Conservation (phyloP, 805 yeast genomes). For the Lipomyces lipofer region DNA sequence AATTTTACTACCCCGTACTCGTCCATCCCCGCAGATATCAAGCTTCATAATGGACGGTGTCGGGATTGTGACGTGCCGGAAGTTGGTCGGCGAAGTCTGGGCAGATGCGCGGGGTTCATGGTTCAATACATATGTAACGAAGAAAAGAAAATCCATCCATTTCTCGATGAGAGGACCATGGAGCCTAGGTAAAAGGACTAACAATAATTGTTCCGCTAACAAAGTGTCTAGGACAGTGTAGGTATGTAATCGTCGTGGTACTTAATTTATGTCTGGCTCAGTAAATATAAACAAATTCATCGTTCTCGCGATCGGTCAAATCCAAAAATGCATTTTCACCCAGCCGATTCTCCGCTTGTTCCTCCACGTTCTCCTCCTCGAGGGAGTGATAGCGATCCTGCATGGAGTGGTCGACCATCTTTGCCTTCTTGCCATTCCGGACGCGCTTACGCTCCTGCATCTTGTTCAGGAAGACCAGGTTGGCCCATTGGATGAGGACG, state of each 20-base stretch:
- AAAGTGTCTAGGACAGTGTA: background rate
- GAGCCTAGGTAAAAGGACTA: too few species aligned
- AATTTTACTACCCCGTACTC: too few species aligned
- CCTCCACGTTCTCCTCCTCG: background rate
- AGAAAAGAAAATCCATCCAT: too few species aligned
- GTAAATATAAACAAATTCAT: slow-evolving; percentile 33
- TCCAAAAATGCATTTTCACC: slow-evolving; percentile 22
- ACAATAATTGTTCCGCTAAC: background rate
- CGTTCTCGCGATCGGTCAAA: slow-evolving; percentile 26
- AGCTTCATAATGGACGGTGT: too few species aligned
- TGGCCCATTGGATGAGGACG: slow-evolving; percentile 1
- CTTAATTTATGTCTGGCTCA: slow-evolving; percentile 18
- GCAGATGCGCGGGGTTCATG: too few species aligned
- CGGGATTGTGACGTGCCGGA: too few species aligned
- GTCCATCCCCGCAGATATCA: too few species aligned
- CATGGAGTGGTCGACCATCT: slow-evolving; percentile 10
- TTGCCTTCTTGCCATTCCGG: slow-evolving; percentile 20
- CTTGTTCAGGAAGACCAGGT: slow-evolving; percentile 12
- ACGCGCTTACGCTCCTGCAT: slow-evolving; percentile 14
- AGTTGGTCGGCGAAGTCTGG: too few species aligned
- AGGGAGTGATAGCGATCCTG: slow-evolving; percentile 4
- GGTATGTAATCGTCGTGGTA: background rate
- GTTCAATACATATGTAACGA: too few species aligned
- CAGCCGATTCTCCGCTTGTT: slow-evolving; percentile 1
- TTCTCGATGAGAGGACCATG: too few species aligned